A percentile compares a stretch with the other conserved stretches of the same genome.
Evolutionary conservation across 1,139 yeast genomes (phyloP).

Genomic region (Pichia kudriavzevii): DNA sequence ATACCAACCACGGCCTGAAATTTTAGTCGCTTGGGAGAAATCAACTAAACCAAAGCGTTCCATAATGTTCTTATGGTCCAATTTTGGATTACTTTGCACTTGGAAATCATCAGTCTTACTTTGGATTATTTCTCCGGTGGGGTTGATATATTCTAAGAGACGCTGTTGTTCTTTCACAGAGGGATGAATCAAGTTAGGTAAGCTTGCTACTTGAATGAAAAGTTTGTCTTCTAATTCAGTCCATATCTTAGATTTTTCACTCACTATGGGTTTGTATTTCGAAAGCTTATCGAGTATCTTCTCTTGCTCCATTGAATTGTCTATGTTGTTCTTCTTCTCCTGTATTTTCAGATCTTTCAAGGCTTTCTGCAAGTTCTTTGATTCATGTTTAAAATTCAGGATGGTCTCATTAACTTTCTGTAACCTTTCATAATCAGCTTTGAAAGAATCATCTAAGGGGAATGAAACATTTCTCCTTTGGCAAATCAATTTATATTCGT

Average conservation of each 20-base stretch:
- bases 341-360: conserved; percentile 16
- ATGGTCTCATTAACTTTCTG: conserved; percentile 9
- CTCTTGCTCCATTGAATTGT: conserved; percentile 7
- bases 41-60: conserved; percentile 58
- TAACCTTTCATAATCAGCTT: conserved; percentile 12
- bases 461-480: conserved; percentile 21
- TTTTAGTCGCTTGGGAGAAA: conserved; percentile 59
- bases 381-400: conserved; percentile 16
- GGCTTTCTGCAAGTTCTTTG: conserved; percentile 14
- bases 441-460: conserved; percentile 18
- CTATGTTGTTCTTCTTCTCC: conserved; percentile 12
- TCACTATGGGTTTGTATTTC: conserved; percentile 21
- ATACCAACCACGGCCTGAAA: conserved; percentile 87
- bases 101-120: conserved; percentile 16
- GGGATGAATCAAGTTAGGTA: conserved; percentile 64
- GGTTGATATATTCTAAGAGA: conserved; percentile 46
- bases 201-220: conserved; percentile 36
- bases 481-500: conserved; percentile 21
- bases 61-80: conserved; percentile 66
- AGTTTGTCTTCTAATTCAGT: conserved; percentile 34
- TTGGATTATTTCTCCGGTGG: conserved; percentile 22
- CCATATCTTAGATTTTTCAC: conserved; percentile 26
- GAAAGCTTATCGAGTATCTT: conserved; percentile 15
- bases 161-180: conserved; percentile 43
- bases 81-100: conserved; percentile 9